phyloP scores from a whole-genome alignment of 345 rosid genomes.

The Conringia planisiliqua region DNA sequence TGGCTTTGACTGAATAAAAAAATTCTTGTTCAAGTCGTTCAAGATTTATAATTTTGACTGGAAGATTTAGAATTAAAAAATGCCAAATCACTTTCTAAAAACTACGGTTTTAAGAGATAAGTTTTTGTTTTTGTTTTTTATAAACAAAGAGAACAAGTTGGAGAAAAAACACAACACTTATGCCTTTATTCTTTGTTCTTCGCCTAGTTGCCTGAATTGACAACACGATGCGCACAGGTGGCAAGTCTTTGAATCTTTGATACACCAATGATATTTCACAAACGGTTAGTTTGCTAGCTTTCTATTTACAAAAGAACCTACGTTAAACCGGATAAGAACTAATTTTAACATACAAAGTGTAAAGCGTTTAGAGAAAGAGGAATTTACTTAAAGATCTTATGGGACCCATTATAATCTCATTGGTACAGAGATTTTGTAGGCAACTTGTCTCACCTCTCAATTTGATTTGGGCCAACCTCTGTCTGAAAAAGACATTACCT shows the following conservation, averaged over 20 bases:
- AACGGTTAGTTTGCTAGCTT: neutral
- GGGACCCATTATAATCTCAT: constrained; percentile 31
- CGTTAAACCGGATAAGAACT: neutral
- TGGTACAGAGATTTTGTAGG: constrained; percentile 33
- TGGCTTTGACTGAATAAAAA: neutral
- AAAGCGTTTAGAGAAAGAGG: constrained; percentile 13
- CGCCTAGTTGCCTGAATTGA: constrained; percentile 20
- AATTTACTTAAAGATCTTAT: constrained; percentile 18
- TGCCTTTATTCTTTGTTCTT: constrained; percentile 6
- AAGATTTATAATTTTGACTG: neutral
- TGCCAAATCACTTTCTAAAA: neutral
- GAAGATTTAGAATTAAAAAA: neutral
- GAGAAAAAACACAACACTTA: neutral
- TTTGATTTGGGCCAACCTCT: constrained; percentile 39
- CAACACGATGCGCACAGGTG: neutral
- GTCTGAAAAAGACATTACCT: constrained; percentile 36
- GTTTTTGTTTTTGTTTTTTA: too few relatives aligned
- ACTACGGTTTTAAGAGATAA: too few relatives aligned
- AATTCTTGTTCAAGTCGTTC: neutral
- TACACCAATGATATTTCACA: neutral
- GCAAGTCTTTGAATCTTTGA: neutral
- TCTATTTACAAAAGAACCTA: constrained; percentile 1
- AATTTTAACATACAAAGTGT: neutral
- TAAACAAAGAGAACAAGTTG: constrained; percentile 10
- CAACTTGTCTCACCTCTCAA: constrained; percentile 34